Base-by-base conservation (phyloP, 148 eudicot genomes). In the Cornus suecica region DNA sequence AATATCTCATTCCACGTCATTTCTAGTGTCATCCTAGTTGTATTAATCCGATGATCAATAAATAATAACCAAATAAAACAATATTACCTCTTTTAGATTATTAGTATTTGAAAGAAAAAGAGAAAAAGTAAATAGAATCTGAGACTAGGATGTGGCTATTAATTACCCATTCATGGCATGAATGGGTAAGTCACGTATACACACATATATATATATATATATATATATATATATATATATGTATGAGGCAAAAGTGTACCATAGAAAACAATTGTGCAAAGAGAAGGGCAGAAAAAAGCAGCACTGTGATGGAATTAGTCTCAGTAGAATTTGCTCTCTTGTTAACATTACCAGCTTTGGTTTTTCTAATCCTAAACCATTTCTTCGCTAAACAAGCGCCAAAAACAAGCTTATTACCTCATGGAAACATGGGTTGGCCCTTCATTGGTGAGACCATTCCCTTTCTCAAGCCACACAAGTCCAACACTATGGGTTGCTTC, bases 381-480 rank as follows among this genome's bases (percentile, higher is more conserved):
- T 52, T 69, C 67, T 60, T 32, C 23, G 25, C 25, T 14, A 71
- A 77, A 77, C 45, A 79, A 54, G 27, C 68, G 31, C 74, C 70
- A 11, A 11, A 68, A 61, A 78, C 71, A 61, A 78, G 68, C 66
- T 8, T 77, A 34, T 8, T 77, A 34, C 90, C 88, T 23, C 65
- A 68, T 66, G 90, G 90, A 14, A 83, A 69, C 86, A 84, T 83
- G 92, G 85, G 88, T 9, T 84, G 79, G 82, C 92, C 87, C 67
- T 74, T 83, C 14, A 4, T 88, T 2, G 90, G 92, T 23, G 92
- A 88, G 68, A 88, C 92, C 18, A 32, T 84, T 13, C 80, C 61
- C 30, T 88, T 52, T 73, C 83, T 86, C 80, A 81, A 70, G 69
- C 83, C 92, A 8, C 92, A 88, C 67, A 37, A 69, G 34, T 87